Evolutionary conservation across 1,139 yeast genomes (phyloP), one percentile per base, ranked within the genome.

Genomic region (Hansenula sp.): DNA sequence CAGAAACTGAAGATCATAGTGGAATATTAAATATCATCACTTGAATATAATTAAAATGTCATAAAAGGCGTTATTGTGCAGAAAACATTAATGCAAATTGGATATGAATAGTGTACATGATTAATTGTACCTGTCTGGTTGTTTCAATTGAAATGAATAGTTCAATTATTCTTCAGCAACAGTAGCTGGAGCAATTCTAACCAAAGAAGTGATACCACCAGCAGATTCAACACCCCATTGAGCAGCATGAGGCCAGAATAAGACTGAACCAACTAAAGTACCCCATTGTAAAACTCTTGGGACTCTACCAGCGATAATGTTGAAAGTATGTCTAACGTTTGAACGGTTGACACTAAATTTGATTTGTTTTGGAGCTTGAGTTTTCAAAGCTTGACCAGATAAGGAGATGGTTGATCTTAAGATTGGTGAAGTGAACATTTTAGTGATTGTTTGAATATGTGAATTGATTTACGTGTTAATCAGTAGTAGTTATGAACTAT

Each of bases 221-320:
- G 36, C 17, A 8, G 24, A 2, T 27, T 47, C 41, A 25, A 50
- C 35, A 7, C 40, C 9, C 1, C 25, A 19, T 40, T 45, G 43
- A 42, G 51, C 45, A 39, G 37, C 47, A 16, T 43, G 40, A 37
- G 60, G 57, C 57, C 57, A 55, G 35, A 42, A 34, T 41, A 55
- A 35, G 12, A 48, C 45, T 7, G 48, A 10, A n/a, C 48, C 44
- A 27, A 56, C 30, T 10, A 50, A 30, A 13, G 36, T 31, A 30
- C 47, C 58, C 59, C 59, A 56, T 45, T 49, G 51, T 35, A 46
- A 40, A n/a, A 55, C 31, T 3, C 39, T 38, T 44, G 60, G 58
- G 13, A 52, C 43, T 43, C 47, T 55, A 30, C 41, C 36, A 3
- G 44, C 42, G 38, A 47, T 53, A 16, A 51, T 38, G 5, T 36